Base-by-base conservation (phyloP, 176 grass and related monocot genomes). In the Musa acuminata region DNA sequence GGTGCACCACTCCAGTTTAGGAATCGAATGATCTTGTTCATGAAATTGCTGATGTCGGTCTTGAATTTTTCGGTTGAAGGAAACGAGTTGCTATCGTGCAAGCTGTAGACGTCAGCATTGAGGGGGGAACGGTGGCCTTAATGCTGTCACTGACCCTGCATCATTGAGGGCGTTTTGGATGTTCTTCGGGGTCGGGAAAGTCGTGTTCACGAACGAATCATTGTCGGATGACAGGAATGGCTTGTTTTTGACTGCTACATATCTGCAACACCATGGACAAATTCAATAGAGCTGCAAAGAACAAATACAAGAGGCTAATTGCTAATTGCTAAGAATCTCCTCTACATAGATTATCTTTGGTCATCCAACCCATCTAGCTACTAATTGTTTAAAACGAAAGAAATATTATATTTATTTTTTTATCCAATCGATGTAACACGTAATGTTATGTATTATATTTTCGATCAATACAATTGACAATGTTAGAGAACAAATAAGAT, bases 61-160 rank as follows among this genome's bases (percentile, higher is more conserved):
- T 84, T 76, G 83, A 96, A 96, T 52, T 53, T 71, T 24, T 89
- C 92, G 0, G 80, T 84, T n/a, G 92, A 96, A 0, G 89, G 89
- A 17, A 86, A 25, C 11, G 1, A 24, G 1, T 52, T 67, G 52
- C 13, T 53, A 8, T 0, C 0, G 0, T 85, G 88, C 2, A 85
- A 90, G 52, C 78, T 19, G 72, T 89, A 92, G 62, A 96, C 92
- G 43, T 87, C 92, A 13, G 89, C 89, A 74, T 96, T 96, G 12
- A 96, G 80, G 23, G 80, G 23, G 89, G 92, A 57, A 96, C 76
- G 0, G 87, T 92, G 51, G 87, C 89, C 82, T 92, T 96, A 48
- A 92, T 60, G 14, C 11, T 5, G 48, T 78, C 76, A 26, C 92
- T 88, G 2, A 85, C 26, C 23, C 92, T 14, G 86, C 87, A 8